A percentile compares a stretch with the other conserved stretches of the same genome.
phyloP scores from a whole-genome alignment of 306 rosid genomes.

The Malus orientalis region DNA sequence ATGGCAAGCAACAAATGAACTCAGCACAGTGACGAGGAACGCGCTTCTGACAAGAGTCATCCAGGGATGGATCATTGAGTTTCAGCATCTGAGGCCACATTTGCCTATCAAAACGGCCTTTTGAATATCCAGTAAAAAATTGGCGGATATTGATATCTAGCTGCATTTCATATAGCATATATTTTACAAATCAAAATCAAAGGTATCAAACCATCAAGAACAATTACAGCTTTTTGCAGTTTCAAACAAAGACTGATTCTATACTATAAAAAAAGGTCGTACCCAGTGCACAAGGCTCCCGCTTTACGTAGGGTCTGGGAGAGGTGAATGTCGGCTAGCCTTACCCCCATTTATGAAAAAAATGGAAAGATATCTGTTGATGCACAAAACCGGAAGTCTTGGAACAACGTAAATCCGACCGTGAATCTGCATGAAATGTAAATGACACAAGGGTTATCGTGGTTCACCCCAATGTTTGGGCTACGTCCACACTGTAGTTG shows the following conservation, averaged over 20 bases:
- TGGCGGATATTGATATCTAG: slow-evolving; percentile 52
- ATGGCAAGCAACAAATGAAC: slow-evolving; percentile 62
- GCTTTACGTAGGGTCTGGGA: too few relatives aligned
- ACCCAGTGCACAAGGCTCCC: too few relatives aligned
- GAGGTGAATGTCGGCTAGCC: too few relatives aligned
- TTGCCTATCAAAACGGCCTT: slow-evolving; percentile 25
- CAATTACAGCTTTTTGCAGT: background rate
- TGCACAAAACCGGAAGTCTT: too few relatives aligned
- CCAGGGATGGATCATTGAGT: slow-evolving; percentile 68
- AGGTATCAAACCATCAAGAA: background rate
- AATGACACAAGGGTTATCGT: too few relatives aligned
- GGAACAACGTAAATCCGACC: too few relatives aligned
- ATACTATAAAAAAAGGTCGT: too few relatives aligned
- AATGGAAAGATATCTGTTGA: too few relatives aligned
- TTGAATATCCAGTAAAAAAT: slow-evolving; percentile 66
- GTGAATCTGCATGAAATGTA: too few relatives aligned
- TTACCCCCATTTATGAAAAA: too few relatives aligned
- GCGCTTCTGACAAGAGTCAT: slow-evolving; percentile 46
- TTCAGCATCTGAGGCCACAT: slow-evolving; percentile 67
- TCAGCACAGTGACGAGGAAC: slow-evolving; percentile 77
- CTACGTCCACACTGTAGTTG: too few relatives aligned
- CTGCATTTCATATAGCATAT: slow-evolving; percentile 34
- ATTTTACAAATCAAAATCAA: background rate
- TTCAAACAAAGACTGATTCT: background rate
- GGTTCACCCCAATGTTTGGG: too few relatives aligned